A percentile compares a stretch with the other conserved stretches of the same genome.
phyloP scores from a whole-genome alignment of 1,284 basidiomycete species.

The Leccinum griseonigrum region DNA sequence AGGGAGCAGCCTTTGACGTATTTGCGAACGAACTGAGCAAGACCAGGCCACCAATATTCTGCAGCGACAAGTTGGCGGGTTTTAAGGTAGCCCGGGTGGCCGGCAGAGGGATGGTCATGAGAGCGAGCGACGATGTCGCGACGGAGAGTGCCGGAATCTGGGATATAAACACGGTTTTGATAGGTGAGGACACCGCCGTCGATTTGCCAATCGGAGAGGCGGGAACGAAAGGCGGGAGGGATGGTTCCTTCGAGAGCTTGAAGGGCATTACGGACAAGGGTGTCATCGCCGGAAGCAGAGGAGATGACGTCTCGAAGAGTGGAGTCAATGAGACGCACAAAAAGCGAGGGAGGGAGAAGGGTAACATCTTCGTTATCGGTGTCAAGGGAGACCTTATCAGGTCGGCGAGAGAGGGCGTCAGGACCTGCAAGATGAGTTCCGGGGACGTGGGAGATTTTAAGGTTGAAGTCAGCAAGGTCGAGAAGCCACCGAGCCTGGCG shows the following conservation, averaged over 20 bases:
- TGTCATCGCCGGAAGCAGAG: rapidly evolving
- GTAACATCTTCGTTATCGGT: neutral
- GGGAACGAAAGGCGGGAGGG: neutral
- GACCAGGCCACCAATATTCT: neutral
- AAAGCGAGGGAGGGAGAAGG: neutral
- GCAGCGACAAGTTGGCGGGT: neutral
- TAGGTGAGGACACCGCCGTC: neutral
- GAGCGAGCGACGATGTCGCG: too few relatives aligned
- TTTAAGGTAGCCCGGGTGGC: neutral
- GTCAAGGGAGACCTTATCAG: neutral
- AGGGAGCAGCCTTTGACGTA: neutral
- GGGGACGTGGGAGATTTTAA: neutral
- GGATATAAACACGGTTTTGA: neutral
- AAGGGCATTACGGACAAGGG: neutral
- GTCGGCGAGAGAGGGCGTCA: neutral
- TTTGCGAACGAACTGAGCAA: neutral
- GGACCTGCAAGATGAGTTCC: neutral
- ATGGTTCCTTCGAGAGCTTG: neutral
- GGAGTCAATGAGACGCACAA: neutral
- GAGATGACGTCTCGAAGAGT: rapidly evolving
- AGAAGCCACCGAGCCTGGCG: neutral
- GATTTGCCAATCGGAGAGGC: neutral
- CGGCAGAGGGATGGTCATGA: neutral
- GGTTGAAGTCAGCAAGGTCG: neutral
- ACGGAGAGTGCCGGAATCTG: too few relatives aligned